Base-by-base conservation (phyloP, 2,329 filamentous ascomycete genomes). In the Penicillium crustosum region DNA sequence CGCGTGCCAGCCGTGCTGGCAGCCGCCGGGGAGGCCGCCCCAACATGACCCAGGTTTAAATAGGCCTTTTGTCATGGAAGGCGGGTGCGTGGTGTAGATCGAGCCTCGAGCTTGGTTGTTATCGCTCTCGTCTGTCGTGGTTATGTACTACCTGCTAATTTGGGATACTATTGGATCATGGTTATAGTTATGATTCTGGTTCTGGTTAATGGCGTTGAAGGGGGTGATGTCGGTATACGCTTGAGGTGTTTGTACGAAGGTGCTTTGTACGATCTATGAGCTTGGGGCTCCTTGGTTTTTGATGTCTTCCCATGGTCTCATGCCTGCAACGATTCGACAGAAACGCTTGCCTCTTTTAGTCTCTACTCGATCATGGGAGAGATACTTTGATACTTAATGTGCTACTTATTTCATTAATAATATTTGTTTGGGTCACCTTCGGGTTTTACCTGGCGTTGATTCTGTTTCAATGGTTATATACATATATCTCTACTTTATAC, bases 31-130 rank as follows among this genome's bases (percentile, higher is more conserved):
- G 73, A 63, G 67, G 68, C 48, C 27, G 31, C 9, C 76, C 76
- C 42, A 70, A 67, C 65, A 80, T 79, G 77, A 70, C 76, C 38
- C 77, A 79, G 69, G 77, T 79, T 55, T 79, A 77, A 68, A 39
- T 29, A 31, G 8, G 9, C 13, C 33, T 43, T 47, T 19, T 36
- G 42, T 49, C 25, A 15, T 27, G 29, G 21, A 36, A 35, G 25
- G 23, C 8, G 42, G 10, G 48, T 39, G 19, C 43, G 43, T 42
- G 49, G 38, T 36, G 17, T 57, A 27, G 42, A 29, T 38, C 45
- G 23, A 29, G 47, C 13, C 2, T 45, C 27, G 8, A 19, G 49
- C 35, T 31, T 43, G 13, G 42, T 42, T 31, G 19, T 8, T 41
- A 19, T 36, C 41, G n/a, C 13, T 33, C 31, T 39, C 23, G 19